Evolutionary conservation across 495 filamentous ascomycete genomes (phyloP).

Genomic region (Trypethelium eluteriae): DNA sequence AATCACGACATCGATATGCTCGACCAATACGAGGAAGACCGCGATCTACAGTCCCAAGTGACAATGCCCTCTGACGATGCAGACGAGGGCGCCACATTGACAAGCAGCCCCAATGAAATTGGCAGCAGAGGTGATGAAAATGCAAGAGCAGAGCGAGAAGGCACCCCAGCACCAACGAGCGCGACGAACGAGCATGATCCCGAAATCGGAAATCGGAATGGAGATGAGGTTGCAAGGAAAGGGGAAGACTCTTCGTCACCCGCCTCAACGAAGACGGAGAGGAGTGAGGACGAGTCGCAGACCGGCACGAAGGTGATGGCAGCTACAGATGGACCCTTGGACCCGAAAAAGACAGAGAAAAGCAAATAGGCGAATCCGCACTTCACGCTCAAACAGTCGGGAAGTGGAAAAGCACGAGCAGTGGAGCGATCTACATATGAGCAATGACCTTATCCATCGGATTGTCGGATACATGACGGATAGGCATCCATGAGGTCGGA

Average conservation of each 20-base stretch:
- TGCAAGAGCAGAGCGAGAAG: slow-evolving; percentile 38
- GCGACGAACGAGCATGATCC: slow-evolving; percentile 19
- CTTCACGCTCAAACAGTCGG: background rate
- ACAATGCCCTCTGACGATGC: slow-evolving; percentile 33
- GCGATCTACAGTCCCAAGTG: slow-evolving; percentile 57
- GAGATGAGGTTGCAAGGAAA: slow-evolving; percentile 15
- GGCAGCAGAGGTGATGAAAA: background rate
- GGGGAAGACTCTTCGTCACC: slow-evolving; percentile 37
- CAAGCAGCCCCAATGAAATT: slow-evolving; percentile 5
- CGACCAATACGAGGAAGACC: slow-evolving; percentile 78
- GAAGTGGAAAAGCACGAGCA: background rate
- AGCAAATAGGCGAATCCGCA: background rate
- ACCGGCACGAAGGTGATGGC: slow-evolving; percentile 15
- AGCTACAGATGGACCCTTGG: slow-evolving; percentile 15
- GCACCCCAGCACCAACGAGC: slow-evolving; percentile 39
- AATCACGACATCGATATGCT: slow-evolving; percentile 74
- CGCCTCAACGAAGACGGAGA: slow-evolving; percentile 41
- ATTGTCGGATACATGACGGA: background rate
- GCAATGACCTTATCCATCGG: slow-evolving; percentile 1
- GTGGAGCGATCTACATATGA: background rate
- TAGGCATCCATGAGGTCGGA: background rate
- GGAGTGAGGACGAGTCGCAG: slow-evolving; percentile 19
- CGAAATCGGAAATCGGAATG: slow-evolving; percentile 6
- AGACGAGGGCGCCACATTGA: slow-evolving; percentile 35
- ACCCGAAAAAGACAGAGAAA: background rate